phyloP scores from a whole-genome alignment of 2,329 filamentous ascomycete species.

The Aspergillus hiratsukae region DNA sequence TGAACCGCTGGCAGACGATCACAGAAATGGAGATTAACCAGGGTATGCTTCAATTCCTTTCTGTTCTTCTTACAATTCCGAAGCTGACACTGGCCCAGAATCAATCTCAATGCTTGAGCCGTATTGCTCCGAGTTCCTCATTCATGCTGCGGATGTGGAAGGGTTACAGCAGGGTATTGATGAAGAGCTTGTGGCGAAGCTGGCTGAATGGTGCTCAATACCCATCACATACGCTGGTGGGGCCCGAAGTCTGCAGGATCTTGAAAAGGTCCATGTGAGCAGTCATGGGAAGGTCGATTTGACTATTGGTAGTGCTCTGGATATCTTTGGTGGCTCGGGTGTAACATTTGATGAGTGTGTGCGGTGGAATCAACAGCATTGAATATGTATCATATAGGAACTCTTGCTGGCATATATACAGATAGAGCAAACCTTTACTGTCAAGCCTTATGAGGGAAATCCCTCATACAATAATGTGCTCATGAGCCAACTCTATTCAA shows the following conservation, averaged over 20 bases:
- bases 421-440: not conserved
- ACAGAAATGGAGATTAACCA: slow-evolving; percentile 92
- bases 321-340: slow-evolving; percentile 87
- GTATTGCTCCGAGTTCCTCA: slow-evolving; percentile 93
- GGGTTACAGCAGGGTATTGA: slow-evolving; percentile 90
- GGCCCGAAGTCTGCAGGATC: slow-evolving; percentile 74
- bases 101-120: slow-evolving; percentile 77
- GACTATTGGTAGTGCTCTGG: slow-evolving; percentile 92
- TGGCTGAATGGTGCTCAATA: slow-evolving; percentile 83
- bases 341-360: slow-evolving; percentile 88
- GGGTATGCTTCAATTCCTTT: slow-evolving; percentile 50
- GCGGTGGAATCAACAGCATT: slow-evolving; percentile 65
- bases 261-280: slow-evolving; percentile 73
- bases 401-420: not conserved
- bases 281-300: slow-evolving; percentile 82
- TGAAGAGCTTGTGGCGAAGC: slow-evolving; percentile 68
- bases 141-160: slow-evolving; percentile 96
- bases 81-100: slow-evolving; percentile 49
- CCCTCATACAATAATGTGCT: not conserved
- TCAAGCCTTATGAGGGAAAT: not conserved
- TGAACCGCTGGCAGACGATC: slow-evolving; percentile 98
- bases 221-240: slow-evolving; percentile 96
- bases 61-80: not conserved
- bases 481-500: not conserved
- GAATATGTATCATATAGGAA: slow-evolving; percentile 6